Evolutionary conservation across 2,329 filamentous ascomycete species (phyloP).

Genomic region (Diaporthe sp.): DNA sequence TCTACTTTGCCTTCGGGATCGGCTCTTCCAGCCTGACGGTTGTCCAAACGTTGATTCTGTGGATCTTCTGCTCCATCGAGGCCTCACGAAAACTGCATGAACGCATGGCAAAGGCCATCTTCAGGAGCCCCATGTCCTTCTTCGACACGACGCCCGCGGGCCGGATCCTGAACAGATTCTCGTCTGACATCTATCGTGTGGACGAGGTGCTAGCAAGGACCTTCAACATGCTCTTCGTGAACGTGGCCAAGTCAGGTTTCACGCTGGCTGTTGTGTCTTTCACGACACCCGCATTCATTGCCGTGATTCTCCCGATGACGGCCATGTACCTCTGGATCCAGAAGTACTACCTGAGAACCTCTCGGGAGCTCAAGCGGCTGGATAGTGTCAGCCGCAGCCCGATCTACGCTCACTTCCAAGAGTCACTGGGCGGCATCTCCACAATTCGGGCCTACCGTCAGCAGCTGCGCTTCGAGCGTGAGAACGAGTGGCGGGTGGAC

Average conservation of each 20-base stretch:
- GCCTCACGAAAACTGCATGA: conserved; percentile 97
- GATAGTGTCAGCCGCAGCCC: conserved; percentile 96
- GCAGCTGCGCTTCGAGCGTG: conserved; percentile 86
- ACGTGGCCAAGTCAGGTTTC: conserved; percentile 81
- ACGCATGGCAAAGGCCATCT: conserved; percentile 96
- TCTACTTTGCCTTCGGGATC: conserved; percentile 96
- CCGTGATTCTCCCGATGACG: conserved; percentile 84
- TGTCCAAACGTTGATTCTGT: conserved; percentile 92
- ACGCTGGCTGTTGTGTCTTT: conserved; percentile 89
- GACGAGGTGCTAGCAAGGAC: conserved; percentile 95
- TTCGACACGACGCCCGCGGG: conserved; percentile 98
- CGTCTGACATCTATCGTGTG: conserved; percentile 85
- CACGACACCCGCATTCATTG: conserved; percentile 83
- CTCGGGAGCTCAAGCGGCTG: conserved; percentile 93
- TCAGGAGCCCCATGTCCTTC: conserved; percentile 98
- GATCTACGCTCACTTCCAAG: conserved; percentile 98
- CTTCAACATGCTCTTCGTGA: conserved; percentile 96
- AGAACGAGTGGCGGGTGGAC: conserved; percentile 98
- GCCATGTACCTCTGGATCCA: conserved; percentile 93
- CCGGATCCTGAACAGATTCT: conserved; percentile 97
- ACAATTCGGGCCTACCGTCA: conserved; percentile 97
- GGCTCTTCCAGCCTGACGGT: conserved; percentile 89
- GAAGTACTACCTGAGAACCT: conserved; percentile 96
- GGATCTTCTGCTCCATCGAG: conserved; percentile 99
- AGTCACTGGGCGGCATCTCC: conserved; percentile 92